A percentile compares a stretch with the other conserved stretches of the same genome.
Conservation (phyloP, 2,329 filamentous ascomycete genomes). For the Hypoxylon sp. region DNA sequence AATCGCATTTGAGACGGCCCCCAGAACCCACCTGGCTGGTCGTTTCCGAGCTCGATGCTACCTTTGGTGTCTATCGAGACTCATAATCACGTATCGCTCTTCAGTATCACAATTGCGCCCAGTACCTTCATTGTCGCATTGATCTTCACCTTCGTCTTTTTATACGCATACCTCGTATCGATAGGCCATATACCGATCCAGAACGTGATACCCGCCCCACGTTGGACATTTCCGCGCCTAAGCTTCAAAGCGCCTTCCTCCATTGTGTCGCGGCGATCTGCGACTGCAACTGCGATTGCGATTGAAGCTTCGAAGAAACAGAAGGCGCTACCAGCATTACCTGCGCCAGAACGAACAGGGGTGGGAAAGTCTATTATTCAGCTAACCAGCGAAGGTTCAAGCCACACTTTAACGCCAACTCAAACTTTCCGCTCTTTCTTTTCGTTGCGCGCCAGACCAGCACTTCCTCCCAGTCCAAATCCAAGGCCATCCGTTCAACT, state of each 20-base stretch:
- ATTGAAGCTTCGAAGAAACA: slow-evolving; percentile 27
- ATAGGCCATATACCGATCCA: slow-evolving; percentile 56
- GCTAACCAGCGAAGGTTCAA: slow-evolving; percentile 47
- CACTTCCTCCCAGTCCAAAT: slow-evolving; percentile 40
- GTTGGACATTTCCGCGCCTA: slow-evolving; percentile 35
- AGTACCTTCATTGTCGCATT: slow-evolving; percentile 70
- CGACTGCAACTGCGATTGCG: neutral
- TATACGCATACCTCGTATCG: slow-evolving; percentile 64
- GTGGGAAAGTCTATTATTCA: slow-evolving; percentile 47
- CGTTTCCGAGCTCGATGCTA: slow-evolving; percentile 63
- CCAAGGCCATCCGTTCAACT: slow-evolving; percentile 16
- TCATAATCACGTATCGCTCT: slow-evolving; percentile 73
- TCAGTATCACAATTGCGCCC: slow-evolving; percentile 72
- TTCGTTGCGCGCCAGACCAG: slow-evolving; percentile 48
- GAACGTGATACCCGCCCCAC: slow-evolving; percentile 53
- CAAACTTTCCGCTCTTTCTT: slow-evolving; percentile 52
- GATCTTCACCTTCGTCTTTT: slow-evolving; percentile 65
- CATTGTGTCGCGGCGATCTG: slow-evolving; percentile 23
- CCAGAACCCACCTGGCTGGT: slow-evolving; percentile 31
- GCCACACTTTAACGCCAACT: slow-evolving; percentile 41
- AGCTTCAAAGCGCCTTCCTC: slow-evolving; percentile 35
- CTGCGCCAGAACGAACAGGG: slow-evolving; percentile 39
- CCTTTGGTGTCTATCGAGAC: slow-evolving; percentile 73
- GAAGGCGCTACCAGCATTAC: slow-evolving; percentile 42
- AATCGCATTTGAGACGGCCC: slow-evolving; percentile 34